A percentile compares a stretch with the other conserved stretches of the same genome.
Evolutionary conservation across 1,139 yeast genomes (phyloP).

Genomic region (Saccharomyces hybrid): DNA sequence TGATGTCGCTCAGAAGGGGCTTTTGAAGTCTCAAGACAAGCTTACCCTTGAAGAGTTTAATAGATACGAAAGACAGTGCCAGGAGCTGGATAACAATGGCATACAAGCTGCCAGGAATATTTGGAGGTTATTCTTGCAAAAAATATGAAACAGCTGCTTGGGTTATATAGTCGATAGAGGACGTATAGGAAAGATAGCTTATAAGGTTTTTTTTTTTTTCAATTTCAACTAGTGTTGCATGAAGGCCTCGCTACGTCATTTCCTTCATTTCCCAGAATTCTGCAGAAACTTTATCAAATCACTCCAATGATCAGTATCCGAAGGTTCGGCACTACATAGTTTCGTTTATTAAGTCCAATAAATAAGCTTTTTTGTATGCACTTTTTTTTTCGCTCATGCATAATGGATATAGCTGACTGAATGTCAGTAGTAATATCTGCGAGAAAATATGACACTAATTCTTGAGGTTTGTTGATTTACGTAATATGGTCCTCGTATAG

Average conservation of each 20-base stretch:
- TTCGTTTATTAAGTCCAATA: neutral
- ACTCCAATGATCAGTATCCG: neutral
- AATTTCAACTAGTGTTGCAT: neutral
- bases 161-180: neutral
- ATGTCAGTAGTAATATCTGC: neutral
- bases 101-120: constrained; percentile 11
- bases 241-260: neutral
- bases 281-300: too few species aligned
- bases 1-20: constrained; percentile 20
- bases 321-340: neutral
- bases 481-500: neutral
- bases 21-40: neutral
- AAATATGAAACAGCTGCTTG: constrained; percentile 2
- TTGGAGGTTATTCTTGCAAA: constrained; percentile 13
- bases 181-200: neutral
- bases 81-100: constrained; percentile 12
- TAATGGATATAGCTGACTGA: neutral
- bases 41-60: constrained; percentile 3
- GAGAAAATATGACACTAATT: neutral
- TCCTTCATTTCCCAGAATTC: neutral
- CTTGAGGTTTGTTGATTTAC: neutral
- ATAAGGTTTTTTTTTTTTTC: neutral
- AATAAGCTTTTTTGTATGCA: too few species aligned
- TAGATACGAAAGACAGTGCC: constrained; percentile 4
- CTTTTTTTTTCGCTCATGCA: neutral